phyloP scores from a whole-genome alignment of 768 basidiomycete species.

The Termitomyces sp. region DNA sequence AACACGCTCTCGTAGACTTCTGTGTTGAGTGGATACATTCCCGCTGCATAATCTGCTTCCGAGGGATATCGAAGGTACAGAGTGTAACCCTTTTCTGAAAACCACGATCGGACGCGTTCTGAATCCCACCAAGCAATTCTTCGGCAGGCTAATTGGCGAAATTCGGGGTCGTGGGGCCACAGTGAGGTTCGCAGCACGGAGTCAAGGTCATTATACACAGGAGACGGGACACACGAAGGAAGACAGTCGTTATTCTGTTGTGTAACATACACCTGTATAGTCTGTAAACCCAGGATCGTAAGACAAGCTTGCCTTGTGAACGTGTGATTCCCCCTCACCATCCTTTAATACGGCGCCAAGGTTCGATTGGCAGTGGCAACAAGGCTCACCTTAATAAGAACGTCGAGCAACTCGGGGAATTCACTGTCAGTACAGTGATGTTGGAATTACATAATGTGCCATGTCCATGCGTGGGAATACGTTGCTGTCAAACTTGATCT shows the following conservation, averaged over 20 bases:
- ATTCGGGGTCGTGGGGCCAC: background rate
- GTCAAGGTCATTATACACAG: background rate
- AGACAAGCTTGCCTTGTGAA: too few species aligned
- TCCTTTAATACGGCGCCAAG: too few species aligned
- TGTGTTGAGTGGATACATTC: background rate
- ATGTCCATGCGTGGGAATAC: too few species aligned
- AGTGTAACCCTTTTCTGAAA: background rate
- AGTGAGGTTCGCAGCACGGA: background rate
- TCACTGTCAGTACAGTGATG: too few species aligned
- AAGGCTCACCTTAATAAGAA: too few species aligned
- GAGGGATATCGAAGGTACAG: background rate
- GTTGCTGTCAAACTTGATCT: too few species aligned
- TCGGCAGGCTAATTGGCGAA: background rate
- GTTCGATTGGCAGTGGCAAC: too few species aligned
- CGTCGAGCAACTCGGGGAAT: too few species aligned
- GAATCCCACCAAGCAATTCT: constrained; percentile 4
- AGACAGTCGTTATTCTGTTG: background rate
- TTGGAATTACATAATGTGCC: too few species aligned
- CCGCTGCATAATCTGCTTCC: background rate
- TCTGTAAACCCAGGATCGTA: too few species aligned
- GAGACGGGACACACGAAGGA: background rate
- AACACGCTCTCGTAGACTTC: background rate
- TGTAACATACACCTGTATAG: background rate
- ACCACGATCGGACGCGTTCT: background rate
- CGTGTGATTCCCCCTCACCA: too few species aligned